Evolutionary conservation across 257 asterid species (phyloP).

Genomic region (Plantago ovata): DNA sequence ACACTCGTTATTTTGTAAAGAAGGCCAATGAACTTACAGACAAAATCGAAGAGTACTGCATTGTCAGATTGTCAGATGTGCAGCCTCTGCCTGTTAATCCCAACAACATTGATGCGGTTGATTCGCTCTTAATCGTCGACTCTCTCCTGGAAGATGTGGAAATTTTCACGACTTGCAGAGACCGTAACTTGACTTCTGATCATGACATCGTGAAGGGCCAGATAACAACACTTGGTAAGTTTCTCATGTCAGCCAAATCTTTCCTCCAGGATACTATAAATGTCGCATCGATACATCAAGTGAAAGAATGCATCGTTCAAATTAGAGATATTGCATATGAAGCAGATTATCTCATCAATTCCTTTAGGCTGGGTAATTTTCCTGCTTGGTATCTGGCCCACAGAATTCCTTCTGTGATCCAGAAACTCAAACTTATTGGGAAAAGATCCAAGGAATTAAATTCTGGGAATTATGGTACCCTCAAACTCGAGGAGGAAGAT

Average conservation of each 20-base stretch:
- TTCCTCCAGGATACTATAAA: slow-evolving; percentile 4
- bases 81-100: neutral
- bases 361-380: neutral
- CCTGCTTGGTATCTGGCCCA: slow-evolving; percentile 1
- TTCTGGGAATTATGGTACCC: too few species aligned
- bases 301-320: neutral
- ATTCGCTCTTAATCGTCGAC: slow-evolving; percentile 1
- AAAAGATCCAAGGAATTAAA: neutral
- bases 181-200: neutral
- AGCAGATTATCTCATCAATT: slow-evolving; percentile 7
- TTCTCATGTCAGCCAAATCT: neutral
- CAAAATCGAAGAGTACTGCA: slow-evolving; percentile 6
- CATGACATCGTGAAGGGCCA: neutral
- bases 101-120: neutral
- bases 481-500: neutral
- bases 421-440: neutral
- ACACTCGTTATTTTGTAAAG: neutral
- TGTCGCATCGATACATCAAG: neutral
- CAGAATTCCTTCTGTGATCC: neutral
- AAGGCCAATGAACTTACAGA: neutral
- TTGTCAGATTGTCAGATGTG: slow-evolving; percentile 1
- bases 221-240: neutral
- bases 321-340: slow-evolving; percentile 13
- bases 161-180: neutral
- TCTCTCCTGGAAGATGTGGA: slow-evolving; percentile 9